A percentile compares a stretch with the other conserved stretches of the same genome.
phyloP scores from a whole-genome alignment of 352 stramenopile genomes.

The Blastocystis sp. region DNA sequence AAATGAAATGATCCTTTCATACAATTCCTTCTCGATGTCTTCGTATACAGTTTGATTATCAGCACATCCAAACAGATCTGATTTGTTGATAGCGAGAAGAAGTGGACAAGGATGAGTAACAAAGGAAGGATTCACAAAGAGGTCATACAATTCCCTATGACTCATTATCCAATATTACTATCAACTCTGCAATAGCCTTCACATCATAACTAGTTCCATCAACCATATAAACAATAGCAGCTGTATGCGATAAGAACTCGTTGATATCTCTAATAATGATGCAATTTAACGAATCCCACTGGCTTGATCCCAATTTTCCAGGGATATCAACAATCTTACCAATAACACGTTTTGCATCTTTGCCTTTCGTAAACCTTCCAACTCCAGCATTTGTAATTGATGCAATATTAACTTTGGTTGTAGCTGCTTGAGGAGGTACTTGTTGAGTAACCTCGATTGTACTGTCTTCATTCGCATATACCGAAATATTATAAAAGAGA shows the following conservation, averaged over 20 bases:
- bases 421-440: not conserved
- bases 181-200: not conserved
- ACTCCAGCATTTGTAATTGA: not conserved
- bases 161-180: too few relatives aligned
- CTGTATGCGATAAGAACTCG: not conserved
- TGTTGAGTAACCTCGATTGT: not conserved
- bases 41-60: slow-evolving; percentile 14
- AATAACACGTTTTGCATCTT: not conserved
- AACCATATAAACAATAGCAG: not conserved
- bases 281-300: not conserved
- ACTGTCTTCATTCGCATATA: not conserved
- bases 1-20: too few relatives aligned
- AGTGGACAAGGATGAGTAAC: not conserved
- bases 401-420: slow-evolving; percentile 7
- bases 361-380: not conserved
- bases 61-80: not conserved
- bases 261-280: not conserved
- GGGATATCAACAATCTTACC: slow-evolving; percentile 1
- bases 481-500: not conserved
- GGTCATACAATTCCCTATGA: not conserved
- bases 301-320: not conserved
- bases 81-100: slow-evolving; percentile 25
- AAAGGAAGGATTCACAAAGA: slow-evolving; percentile 5
- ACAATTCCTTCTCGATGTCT: not conserved
- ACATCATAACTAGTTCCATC: not conserved